phyloP scores from a whole-genome alignment of 305 asterid species.

The Fraxinus velutina region DNA sequence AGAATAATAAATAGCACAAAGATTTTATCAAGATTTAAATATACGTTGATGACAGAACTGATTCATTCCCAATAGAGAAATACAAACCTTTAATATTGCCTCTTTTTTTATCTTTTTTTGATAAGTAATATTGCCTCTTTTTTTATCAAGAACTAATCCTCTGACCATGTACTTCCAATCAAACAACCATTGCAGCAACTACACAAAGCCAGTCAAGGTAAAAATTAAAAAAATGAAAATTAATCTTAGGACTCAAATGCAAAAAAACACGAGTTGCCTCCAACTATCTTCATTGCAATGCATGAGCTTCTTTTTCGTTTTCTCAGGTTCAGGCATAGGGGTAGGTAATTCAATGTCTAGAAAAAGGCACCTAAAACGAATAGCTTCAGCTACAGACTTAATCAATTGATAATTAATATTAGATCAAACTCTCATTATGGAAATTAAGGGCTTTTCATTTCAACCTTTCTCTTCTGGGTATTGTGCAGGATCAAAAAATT shows the following conservation, averaged over 20 bases:
- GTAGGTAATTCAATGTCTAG: too few species aligned
- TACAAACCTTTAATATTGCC: conserved; percentile 53
- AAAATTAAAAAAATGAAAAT: background rate
- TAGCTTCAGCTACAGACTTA: too few species aligned
- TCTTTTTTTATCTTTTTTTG: conserved; percentile 34
- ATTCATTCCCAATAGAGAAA: background rate
- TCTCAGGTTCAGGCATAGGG: too few species aligned
- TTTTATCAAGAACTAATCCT: conserved; percentile 37
- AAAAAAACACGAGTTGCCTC: too few species aligned
- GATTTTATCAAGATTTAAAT: background rate
- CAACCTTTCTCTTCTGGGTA: background rate
- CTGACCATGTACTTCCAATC: conserved; percentile 56
- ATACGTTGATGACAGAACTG: too few species aligned
- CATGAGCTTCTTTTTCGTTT: too few species aligned
- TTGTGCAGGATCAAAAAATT: background rate
- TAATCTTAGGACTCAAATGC: too few species aligned
- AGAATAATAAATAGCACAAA: background rate
- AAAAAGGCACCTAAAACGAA: too few species aligned
- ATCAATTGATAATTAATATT: too few species aligned
- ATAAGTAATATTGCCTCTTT: too few species aligned
- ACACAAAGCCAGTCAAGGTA: conserved; percentile 18
- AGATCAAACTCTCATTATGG: too few species aligned
- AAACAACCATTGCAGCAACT: conserved; percentile 44
- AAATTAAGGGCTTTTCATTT: background rate
- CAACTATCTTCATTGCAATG: too few species aligned